Evolutionary conservation across 176 grass and related monocot species (phyloP).

Genomic region (Carex cristatella): DNA sequence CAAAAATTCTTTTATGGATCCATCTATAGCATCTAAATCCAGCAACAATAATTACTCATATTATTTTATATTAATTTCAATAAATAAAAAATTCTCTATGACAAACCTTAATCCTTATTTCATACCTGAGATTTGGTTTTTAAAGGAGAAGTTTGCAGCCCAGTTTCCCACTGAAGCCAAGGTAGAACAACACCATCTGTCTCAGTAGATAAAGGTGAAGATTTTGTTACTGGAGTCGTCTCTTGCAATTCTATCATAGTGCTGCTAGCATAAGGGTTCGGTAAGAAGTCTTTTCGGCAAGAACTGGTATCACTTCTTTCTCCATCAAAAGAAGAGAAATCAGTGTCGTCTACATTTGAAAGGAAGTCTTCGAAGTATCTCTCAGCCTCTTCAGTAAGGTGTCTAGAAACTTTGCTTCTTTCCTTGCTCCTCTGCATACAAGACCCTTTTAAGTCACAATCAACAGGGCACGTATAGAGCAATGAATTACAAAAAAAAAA

Average conservation of each 20-base stretch:
- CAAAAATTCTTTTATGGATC: too few relatives aligned
- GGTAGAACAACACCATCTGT: conserved; percentile 86
- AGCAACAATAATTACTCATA: too few relatives aligned
- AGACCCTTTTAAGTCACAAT: conserved; percentile 16
- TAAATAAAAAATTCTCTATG: neutral
- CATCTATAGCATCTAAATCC: too few relatives aligned
- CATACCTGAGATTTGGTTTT: conserved; percentile 48
- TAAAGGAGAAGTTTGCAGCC: conserved; percentile 47
- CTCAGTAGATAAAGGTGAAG: conserved; percentile 25
- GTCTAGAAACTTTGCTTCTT: conserved; percentile 59
- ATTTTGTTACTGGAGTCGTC: conserved; percentile 27
- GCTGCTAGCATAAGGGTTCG: conserved; percentile 1
- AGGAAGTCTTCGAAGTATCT: conserved; percentile 96
- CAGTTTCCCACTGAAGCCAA: conserved; percentile 97
- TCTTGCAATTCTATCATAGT: conserved; percentile 38
- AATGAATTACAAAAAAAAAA: neutral
- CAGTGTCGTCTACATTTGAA: conserved; percentile 92
- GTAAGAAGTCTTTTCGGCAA: conserved; percentile 30
- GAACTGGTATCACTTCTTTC: conserved; percentile 87
- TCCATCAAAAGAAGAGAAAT: conserved; percentile 92
- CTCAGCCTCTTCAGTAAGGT: conserved; percentile 76
- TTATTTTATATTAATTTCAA: too few relatives aligned
- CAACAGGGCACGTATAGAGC: neutral
- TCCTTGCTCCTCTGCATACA: conserved; percentile 85
- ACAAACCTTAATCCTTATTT: neutral